These are phyloP conservation scores for Candida silvatica DNA, from an alignment of 805 yeast species.

Conservation along the genomic window DNA sequence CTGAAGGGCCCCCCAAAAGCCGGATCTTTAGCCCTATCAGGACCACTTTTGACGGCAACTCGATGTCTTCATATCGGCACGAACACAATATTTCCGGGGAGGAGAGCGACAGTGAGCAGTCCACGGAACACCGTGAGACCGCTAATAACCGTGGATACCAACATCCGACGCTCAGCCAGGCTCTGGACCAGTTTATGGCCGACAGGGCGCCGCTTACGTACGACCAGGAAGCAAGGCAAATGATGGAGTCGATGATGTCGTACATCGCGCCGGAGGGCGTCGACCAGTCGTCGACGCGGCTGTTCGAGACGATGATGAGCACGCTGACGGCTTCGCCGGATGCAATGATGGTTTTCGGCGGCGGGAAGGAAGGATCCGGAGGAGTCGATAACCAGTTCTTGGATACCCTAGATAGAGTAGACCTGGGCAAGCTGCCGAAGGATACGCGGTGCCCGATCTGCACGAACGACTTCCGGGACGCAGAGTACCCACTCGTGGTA, in stretches of 20 bases:
- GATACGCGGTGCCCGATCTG: slow-evolving; percentile 81
- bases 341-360: slow-evolving; percentile 2
- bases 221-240: neutral
- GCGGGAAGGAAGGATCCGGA: slow-evolving; percentile 2
- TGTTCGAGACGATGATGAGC: slow-evolving; percentile 5
- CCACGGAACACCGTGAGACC: too few species aligned
- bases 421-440: slow-evolving; percentile 27
- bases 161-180: slow-evolving; percentile 9
- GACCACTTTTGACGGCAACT: too few species aligned
- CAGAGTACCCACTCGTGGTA: slow-evolving; percentile 73
- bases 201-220: slow-evolving; percentile 2
- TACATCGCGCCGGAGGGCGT: slow-evolving; percentile 3
- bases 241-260: slow-evolving; percentile 3
- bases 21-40: too few species aligned
- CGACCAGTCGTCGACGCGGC: neutral
- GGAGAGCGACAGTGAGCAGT: neutral
- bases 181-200: slow-evolving; percentile 7
- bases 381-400: slow-evolving; percentile 67
- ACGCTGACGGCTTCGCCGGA: slow-evolving; percentile 8
- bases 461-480: slow-evolving; percentile 61
- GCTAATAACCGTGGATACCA: too few species aligned
- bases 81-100: slow-evolving; percentile 17
- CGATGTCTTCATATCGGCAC: slow-evolving; percentile 9
- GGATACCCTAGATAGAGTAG: slow-evolving; percentile 69
- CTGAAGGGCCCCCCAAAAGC: too few species aligned